A percentile compares a stretch with the other conserved stretches of the same genome.
Evolutionary conservation across 202 grass and related monocot species (phyloP).

Genomic region (Carex sylvatica): DNA sequence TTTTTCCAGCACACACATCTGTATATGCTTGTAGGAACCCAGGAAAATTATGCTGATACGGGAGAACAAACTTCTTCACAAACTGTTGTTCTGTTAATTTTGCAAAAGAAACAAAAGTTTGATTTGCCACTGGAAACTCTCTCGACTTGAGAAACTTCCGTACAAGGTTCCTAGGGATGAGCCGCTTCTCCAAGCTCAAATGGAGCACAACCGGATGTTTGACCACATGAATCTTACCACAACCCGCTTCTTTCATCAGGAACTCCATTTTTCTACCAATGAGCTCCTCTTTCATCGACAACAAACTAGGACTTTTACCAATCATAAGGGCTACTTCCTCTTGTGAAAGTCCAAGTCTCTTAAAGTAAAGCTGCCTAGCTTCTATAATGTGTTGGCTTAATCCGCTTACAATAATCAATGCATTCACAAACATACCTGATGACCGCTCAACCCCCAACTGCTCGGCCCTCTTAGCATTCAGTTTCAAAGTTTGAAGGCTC

Average conservation of each 20-base stretch:
- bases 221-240: neutral
- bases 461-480: neutral
- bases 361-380: neutral
- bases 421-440: neutral
- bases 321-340: neutral
- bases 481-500: neutral
- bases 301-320: neutral
- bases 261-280: neutral
- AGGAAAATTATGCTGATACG: neutral
- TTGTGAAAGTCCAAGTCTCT: neutral
- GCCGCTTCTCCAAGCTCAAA: constrained; percentile 51
- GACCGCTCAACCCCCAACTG: neutral
- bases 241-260: neutral
- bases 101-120: neutral
- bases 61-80: neutral
- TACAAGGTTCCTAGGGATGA: constrained; percentile 42
- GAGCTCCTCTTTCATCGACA: neutral
- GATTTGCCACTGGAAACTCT: constrained; percentile 25
- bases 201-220: neutral
- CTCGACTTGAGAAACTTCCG: constrained; percentile 44
- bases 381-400: neutral
- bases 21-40: neutral
- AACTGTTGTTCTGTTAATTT: neutral
- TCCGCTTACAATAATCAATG: neutral
- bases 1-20: neutral